Base-by-base conservation (phyloP, 176 grass and related monocot genomes). In the Guadua angustifolia region DNA sequence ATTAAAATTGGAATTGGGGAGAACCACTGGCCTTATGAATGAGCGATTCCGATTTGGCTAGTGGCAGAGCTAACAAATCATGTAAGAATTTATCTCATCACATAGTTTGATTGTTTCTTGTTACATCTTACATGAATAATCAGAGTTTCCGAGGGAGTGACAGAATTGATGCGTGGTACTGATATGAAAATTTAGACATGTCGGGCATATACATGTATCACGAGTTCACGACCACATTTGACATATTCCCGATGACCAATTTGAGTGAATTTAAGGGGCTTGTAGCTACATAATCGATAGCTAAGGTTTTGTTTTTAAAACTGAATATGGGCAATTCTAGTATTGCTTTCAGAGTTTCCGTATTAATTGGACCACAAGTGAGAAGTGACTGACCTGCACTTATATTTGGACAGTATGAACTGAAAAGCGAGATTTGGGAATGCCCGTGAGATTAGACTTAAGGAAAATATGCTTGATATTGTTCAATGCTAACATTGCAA, bases 401-500 rank as follows among this genome's bases (percentile, higher is more conserved):
- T 84, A 13, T 56, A 75, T 39, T 77, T 87, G 50, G 51, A 80
- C 80, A 87, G 84, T 83, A 25, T 77, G 79, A 84, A 87, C 84
- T 87, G 89, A 90, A 74, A 83, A 69, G 56, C 75, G 50, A 87
- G 69, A 90, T 32, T 61, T 63, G 55, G 52, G 47, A 79, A 80
- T 55, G 57, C 13, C 29, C 35, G 36, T 79, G 84, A 74, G 69
- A 87, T 84, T 75, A 87, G 80, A 83, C 80, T 61, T 60, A 84
- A 90, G 89, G 25, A 83, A 60, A 79, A 75, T 35, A 72, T 79
- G 60, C 68, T 74, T 36, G 42, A 82, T 74, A 39, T 75, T 69
- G n/a, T 51, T 83, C 60, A 59, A 44, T 67, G 83, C 59, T 52
- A 51, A 38, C 79, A 24, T 76, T 71, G 5, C 43, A 33, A 83